A percentile compares a stretch with the other conserved stretches of the same genome.
Evolutionary conservation across 805 yeast species (phyloP).

Genomic region (Kazachstania psychrophila): DNA sequence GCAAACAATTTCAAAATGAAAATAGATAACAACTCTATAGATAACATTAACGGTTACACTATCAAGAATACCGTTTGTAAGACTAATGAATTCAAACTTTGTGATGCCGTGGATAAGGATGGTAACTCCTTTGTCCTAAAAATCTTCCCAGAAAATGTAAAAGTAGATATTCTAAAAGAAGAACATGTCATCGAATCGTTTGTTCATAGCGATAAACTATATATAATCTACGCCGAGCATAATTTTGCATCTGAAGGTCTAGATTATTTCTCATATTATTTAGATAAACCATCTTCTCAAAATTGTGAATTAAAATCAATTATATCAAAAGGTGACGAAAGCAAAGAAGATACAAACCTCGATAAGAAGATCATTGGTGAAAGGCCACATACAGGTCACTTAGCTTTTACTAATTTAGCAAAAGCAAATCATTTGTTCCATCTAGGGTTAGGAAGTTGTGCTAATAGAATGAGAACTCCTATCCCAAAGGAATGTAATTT

Average conservation of each 20-base stretch:
- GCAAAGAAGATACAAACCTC: background rate
- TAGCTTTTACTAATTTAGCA: background rate
- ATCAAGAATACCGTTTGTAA: slow-evolving; percentile 9
- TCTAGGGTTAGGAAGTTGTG: background rate
- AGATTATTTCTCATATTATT: slow-evolving; percentile 15
- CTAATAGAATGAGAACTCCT: slow-evolving; percentile 9
- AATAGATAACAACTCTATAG: background rate
- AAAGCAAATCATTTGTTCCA: background rate
- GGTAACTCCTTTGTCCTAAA: slow-evolving; percentile 10
- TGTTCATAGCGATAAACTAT: slow-evolving; percentile 1
- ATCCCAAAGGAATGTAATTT: slow-evolving; percentile 5
- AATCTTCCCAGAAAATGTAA: background rate
- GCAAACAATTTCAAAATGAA: too few relatives aligned
- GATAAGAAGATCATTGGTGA: background rate
- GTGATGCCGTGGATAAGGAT: slow-evolving; percentile 6
- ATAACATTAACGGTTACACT: slow-evolving; percentile 6
- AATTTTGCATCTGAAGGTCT: slow-evolving; percentile 11
- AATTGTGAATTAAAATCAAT: background rate
- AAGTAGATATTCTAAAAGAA: background rate
- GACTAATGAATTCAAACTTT: slow-evolving; percentile 7
- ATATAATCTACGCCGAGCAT: slow-evolving; percentile 8
- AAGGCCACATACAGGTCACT: too few relatives aligned
- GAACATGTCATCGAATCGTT: slow-evolving; percentile 5
- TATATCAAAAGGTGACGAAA: background rate
- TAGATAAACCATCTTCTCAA: background rate